Evolutionary conservation across 2,329 filamentous ascomycete genomes (phyloP).

Genomic region (Mycocentrospora acerina): DNA sequence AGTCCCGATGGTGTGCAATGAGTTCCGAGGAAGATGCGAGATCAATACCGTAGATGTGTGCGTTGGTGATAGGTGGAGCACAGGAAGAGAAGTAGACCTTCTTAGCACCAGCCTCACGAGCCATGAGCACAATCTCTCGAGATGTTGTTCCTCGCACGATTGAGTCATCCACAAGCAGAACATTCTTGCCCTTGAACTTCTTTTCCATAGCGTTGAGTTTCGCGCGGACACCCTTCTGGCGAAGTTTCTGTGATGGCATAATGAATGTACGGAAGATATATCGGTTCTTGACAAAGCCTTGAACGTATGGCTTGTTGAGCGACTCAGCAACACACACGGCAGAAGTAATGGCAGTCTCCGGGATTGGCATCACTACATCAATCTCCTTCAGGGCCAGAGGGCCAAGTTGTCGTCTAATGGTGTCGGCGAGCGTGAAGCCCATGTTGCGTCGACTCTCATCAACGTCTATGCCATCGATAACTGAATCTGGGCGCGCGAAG

Average conservation of each 20-base stretch:
- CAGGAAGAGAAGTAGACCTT: conserved; percentile 84
- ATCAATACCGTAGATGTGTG: conserved; percentile 85
- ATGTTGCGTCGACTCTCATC: conserved; percentile 82
- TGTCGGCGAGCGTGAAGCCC: conserved; percentile 78
- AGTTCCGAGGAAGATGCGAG: conserved; percentile 70
- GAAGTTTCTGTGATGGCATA: conserved; percentile 76
- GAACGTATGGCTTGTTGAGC: conserved; percentile 74
- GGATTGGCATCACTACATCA: conserved; percentile 81
- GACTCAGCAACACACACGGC: conserved; percentile 74
- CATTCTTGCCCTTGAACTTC: conserved; percentile 78
- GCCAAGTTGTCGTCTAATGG: conserved; percentile 67
- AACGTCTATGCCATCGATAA: conserved; percentile 86
- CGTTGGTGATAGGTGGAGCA: conserved; percentile 78
- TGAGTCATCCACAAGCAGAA: conserved; percentile 85
- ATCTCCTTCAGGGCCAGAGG: conserved; percentile 72
- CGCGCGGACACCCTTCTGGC: conserved; percentile 82
- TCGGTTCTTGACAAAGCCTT: conserved; percentile 85
- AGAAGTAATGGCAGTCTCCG: conserved; percentile 79
- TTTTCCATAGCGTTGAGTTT: conserved; percentile 86
- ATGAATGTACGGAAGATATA: conserved; percentile 89
- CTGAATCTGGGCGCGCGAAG: conserved; percentile 77
- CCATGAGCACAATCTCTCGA: conserved; percentile 79
- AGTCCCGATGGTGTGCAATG: conserved; percentile 67
- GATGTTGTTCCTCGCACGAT: conserved; percentile 86
- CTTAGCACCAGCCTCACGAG: conserved; percentile 76